Evolutionary conservation across 1,284 basidiomycete species (phyloP).

Genomic region (Tilletia setariae): DNA sequence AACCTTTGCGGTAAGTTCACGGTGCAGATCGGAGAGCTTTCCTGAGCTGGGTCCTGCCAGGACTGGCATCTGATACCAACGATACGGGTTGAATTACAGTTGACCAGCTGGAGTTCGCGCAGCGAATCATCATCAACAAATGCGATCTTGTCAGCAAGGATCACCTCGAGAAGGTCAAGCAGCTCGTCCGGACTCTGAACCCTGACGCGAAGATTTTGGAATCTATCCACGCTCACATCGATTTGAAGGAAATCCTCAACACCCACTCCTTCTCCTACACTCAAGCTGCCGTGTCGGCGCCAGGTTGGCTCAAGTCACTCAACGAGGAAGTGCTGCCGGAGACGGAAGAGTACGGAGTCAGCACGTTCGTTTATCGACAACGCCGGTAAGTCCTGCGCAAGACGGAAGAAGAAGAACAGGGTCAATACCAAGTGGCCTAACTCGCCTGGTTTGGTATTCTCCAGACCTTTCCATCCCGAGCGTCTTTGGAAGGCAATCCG

Average conservation of each 20-base stretch:
- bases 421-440: conserved; percentile 53
- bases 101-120: conserved; percentile 57
- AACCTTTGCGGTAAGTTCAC: conserved; percentile 56
- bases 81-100: background rate
- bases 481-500: conserved; percentile 57
- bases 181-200: conserved; percentile 56
- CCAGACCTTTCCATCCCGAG: conserved; percentile 58
- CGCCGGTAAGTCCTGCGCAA: conserved; percentile 16
- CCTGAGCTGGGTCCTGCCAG: too few relatives aligned
- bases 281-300: conserved; percentile 56
- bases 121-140: conserved; percentile 59
- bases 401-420: background rate
- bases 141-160: conserved; percentile 51
- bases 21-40: conserved; percentile 17
- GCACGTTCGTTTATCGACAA: conserved; percentile 43
- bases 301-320: conserved; percentile 57
- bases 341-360: conserved; percentile 54
- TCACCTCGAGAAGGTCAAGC: conserved; percentile 51
- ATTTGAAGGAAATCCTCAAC: conserved; percentile 55
- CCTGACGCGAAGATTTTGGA: conserved; percentile 55
- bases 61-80: background rate
- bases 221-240: conserved; percentile 52
- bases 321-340: conserved; percentile 57
- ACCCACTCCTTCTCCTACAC: conserved; percentile 56
- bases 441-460: conserved; percentile 48